Base-by-base conservation (phyloP, 1,284 basidiomycete genomes). In the Cerioporus squamosus region DNA sequence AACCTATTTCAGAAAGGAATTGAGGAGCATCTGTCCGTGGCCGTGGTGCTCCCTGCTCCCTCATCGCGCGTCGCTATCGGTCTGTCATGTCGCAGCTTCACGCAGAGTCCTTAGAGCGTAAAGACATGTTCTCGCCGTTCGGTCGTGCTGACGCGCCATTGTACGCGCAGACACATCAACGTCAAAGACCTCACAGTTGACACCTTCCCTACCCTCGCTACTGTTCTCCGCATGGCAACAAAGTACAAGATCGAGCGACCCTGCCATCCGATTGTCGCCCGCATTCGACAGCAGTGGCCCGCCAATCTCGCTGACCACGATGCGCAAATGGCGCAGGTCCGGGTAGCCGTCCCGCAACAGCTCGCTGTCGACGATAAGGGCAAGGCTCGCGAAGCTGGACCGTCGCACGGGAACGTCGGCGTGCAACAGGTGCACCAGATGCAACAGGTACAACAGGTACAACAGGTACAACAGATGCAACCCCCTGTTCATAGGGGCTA, bases 211-310 rank as follows among this genome's bases (percentile, higher is more conserved):
- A 29, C 51, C 12, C 44, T 70, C 18, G 59, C 70, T 1, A 63
- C 60, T 39, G 33, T 69, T 22, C 62, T 71, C 7, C 66, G 68
- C 31, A 68, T 71, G 55, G 60, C 68, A 22, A 68, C 68, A 29
- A 71, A 70, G 60, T 73, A 73, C 59, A 58, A 68, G 26, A 63
- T 71, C 39, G 63, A 66, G 17, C 62, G 60, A 15, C 54, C 70
- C 5, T 67, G 68, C 39, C 44, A 60, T 3, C 68, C 69, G 39
- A 68, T 74, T 42, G 29, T 72, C 43, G 60, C 66, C n/a, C 64
- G 66, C 49, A 63, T 74, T 24, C 66, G 70, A 23, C 60, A 60
- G 12, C 72, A 73, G 51, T 74, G 72, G 72, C 72, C 72, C 1
- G 57, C 60, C n/a, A 66, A 64, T 4, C 70, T 73, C 22, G 57